Evolutionary conservation across 2,329 filamentous ascomycete genomes (phyloP).

Genomic region (Dactylellina leptospora): DNA sequence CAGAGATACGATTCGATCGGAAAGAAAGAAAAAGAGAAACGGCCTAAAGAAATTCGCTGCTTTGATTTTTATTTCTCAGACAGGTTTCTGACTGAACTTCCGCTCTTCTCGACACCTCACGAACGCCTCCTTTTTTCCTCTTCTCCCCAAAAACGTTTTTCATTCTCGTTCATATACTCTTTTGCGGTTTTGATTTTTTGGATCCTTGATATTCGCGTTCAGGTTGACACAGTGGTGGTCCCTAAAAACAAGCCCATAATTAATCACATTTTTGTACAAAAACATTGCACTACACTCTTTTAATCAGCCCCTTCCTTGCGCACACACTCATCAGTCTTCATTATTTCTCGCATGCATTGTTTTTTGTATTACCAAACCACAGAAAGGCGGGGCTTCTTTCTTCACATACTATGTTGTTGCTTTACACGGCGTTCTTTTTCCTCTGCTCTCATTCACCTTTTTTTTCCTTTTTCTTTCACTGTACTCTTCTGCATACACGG

Average conservation of each 20-base stretch:
- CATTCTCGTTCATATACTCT: conserved; percentile 12
- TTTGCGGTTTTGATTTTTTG: conserved; percentile 39
- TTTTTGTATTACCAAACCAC: conserved; percentile 19
- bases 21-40: conserved; percentile 31
- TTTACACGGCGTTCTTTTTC: conserved; percentile 12
- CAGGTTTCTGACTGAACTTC: conserved; percentile 43
- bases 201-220: conserved; percentile 31
- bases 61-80: conserved; percentile 32
- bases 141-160: conserved; percentile 14
- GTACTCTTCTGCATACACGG: conserved; percentile 28
- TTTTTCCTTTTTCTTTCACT: neutral
- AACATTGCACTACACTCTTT: conserved; percentile 51
- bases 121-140: conserved; percentile 21
- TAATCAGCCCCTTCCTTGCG: conserved; percentile 32
- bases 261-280: conserved; percentile 30
- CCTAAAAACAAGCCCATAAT: conserved; percentile 32
- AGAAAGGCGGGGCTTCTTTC: conserved; percentile 24
- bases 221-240: conserved; percentile 46
- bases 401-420: neutral
- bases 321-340: conserved; percentile 13
- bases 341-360: neutral
- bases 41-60: conserved; percentile 28
- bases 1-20: conserved; percentile 48
- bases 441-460: neutral
- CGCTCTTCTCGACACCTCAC: conserved; percentile 12